Conservation (phyloP, 225 moss, liverwort and hornwort genomes). For the Ulota crispa region DNA sequence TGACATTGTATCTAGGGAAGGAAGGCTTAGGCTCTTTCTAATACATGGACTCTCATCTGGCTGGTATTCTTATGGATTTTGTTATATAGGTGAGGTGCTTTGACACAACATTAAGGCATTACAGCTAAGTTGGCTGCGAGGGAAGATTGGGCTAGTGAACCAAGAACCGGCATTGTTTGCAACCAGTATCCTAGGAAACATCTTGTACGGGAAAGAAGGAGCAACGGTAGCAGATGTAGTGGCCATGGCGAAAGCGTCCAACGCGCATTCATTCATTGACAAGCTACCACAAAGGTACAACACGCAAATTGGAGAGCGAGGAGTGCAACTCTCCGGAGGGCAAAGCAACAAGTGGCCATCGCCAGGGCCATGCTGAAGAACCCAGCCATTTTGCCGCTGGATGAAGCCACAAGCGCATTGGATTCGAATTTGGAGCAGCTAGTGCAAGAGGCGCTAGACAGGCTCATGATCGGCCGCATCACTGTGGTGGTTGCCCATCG, state of each 20-base stretch:
- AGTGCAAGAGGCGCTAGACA: slow-evolving; percentile 59
- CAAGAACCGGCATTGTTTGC: slow-evolving; percentile 58
- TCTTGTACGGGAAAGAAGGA: slow-evolving; percentile 57
- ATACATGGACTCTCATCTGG: not conserved
- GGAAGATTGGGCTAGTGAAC: slow-evolving; percentile 57
- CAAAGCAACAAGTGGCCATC: slow-evolving; percentile 62
- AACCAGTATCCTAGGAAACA: slow-evolving; percentile 55
- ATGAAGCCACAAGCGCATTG: slow-evolving; percentile 62
- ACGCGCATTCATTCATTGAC: slow-evolving; percentile 60
- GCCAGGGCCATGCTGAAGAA: slow-evolving; percentile 62
- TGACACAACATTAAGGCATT: slow-evolving; percentile 51
- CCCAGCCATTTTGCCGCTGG: slow-evolving; percentile 49
- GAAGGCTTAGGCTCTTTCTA: not conserved
- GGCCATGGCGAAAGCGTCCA: slow-evolving; percentile 60
- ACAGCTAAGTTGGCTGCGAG: slow-evolving; percentile 53
- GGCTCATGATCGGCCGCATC: slow-evolving; percentile 55
- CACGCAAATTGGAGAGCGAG: slow-evolving; percentile 56
- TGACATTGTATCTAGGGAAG: not conserved
- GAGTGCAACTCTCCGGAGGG: slow-evolving; percentile 60
- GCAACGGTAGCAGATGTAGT: slow-evolving; percentile 40
- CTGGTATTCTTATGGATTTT: not conserved
- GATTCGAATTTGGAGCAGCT: slow-evolving; percentile 54
- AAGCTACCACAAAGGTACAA: slow-evolving; percentile 53
- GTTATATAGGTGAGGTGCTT: slow-evolving; percentile 48
- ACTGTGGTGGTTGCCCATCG: slow-evolving; percentile 60